A percentile compares a stretch with the other conserved stretches of the same genome.
phyloP scores from a whole-genome alignment of 148 eudicot genomes.

The Pouteria glomerata region DNA sequence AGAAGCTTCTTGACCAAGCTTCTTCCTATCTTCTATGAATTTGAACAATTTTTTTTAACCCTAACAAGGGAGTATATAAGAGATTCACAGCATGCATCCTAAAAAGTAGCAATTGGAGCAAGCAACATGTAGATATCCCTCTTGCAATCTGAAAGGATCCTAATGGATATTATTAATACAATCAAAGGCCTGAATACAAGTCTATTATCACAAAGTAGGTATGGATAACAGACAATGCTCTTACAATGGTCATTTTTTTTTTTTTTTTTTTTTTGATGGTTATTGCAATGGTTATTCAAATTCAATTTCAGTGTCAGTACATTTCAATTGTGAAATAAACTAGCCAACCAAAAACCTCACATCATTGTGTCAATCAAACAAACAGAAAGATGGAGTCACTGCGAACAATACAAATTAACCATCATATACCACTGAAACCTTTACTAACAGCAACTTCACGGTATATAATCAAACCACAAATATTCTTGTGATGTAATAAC shows the following conservation, averaged over 20 bases:
- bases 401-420: neutral
- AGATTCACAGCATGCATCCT: neutral
- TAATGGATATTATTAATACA: neutral
- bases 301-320: neutral
- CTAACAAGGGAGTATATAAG: neutral
- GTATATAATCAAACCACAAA: neutral
- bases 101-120: neutral
- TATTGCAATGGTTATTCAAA: too few species aligned
- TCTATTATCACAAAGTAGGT: neutral
- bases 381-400: neutral
- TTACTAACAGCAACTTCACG: neutral
- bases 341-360: neutral
- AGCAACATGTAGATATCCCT: neutral
- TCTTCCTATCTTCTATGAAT: neutral
- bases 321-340: neutral
- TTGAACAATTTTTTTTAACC: neutral
- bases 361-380: constrained; percentile 3
- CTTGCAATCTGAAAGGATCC: neutral
- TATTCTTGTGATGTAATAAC: too few species aligned
- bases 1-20: too few species aligned
- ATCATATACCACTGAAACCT: neutral
- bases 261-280: too few species aligned
- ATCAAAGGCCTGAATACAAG: neutral
- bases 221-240: neutral
- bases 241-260: neutral